Percentiles rank a stretch among this genome's conserved stretches.
These are phyloP conservation scores for Calonectria leucothoes DNA, from an alignment of 2,329 filamentous ascomycete genomes.

Conservation along the genomic window DNA sequence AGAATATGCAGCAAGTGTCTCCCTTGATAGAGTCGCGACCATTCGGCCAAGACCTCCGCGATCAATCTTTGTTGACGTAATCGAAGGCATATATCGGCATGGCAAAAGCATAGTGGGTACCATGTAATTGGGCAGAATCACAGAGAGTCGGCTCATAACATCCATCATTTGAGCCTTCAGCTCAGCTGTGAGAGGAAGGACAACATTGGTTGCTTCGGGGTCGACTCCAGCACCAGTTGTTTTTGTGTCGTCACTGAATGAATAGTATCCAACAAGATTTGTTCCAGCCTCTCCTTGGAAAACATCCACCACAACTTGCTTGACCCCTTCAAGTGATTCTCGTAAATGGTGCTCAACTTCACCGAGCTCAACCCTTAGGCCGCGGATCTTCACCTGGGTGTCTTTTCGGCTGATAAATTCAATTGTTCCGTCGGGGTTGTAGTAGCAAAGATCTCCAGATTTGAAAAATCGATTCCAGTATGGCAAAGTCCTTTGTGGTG, in stretches of 20 bases:
- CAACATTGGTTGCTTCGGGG: neutral
- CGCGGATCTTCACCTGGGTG: conserved; percentile 65
- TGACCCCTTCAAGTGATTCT: neutral
- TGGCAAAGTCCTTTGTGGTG: neutral
- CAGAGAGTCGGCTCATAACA: neutral
- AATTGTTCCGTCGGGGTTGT: neutral
- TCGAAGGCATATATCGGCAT: conserved; percentile 22
- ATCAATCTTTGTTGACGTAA: conserved; percentile 29
- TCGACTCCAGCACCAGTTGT: neutral
- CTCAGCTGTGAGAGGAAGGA: neutral
- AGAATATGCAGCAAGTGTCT: neutral
- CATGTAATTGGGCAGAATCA: conserved; percentile 28
- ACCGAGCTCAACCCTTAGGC: conserved; percentile 51
- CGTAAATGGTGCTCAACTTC: neutral
- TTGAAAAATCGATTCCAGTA: conserved; percentile 5
- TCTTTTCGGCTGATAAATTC: conserved; percentile 48
- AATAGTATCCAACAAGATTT: conserved; percentile 9
- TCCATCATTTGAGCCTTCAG: neutral
- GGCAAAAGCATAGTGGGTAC: conserved; percentile 30
- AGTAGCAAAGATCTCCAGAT: neutral
- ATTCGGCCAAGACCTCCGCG: conserved; percentile 22
- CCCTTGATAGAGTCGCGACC: conserved; percentile 19
- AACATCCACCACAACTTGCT: neutral
- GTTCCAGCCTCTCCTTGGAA: conserved; percentile 5
- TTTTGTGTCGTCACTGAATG: neutral